Base-by-base conservation (phyloP, 371 early-diverging fungal genomes). In the Lichtheimia ramosa region DNA sequence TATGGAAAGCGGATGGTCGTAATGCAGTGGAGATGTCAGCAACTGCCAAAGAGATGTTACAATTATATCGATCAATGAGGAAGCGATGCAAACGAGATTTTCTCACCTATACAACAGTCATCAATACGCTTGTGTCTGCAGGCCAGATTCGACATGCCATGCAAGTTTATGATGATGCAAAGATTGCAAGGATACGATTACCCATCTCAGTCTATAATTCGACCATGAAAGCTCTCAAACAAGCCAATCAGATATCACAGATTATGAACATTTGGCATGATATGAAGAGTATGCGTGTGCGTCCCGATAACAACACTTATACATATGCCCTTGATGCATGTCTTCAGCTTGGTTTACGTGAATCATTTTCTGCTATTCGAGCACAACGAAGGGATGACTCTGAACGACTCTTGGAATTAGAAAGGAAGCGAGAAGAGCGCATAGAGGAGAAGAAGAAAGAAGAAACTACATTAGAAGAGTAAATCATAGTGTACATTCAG, bases 201-300 rank as follows among this genome's bases (percentile, higher is more conserved):
- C 58, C 65, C 0, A 54, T 69, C 14, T 42, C 62, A 12, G 67
- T 62, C 0, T 81, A 70, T 49, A 81, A 77, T 41, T 48, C 53
- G 18, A 56, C 72, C 12, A 73, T 74, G 69, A 21, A 15, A 0
- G 70, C 64, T 0, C 56, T 74, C 10, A 66, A 69, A 18, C 48
- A 48, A 1, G 59, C 58, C 5, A 68, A 65, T 6, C 59, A 71
- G 13, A 48, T 68, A n/a, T 61, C 72, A 0, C 72, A 73, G 41
- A 58, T 77, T n/a, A 69, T 77, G 74, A 70, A 66, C n/a, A 61
- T 81, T 4, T 81, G 78, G 78, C 66, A 81, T 14, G 76, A 81
- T 39, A 75, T 77, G 72, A 66, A 68, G 12, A 48, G 61, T 0
- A 40, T 52, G 12, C 27, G 57, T 7, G 64, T 74, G 6, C 50